phyloP scores from a whole-genome alignment of 2,329 filamentous ascomycete genomes.

The Alternaria infectoria region DNA sequence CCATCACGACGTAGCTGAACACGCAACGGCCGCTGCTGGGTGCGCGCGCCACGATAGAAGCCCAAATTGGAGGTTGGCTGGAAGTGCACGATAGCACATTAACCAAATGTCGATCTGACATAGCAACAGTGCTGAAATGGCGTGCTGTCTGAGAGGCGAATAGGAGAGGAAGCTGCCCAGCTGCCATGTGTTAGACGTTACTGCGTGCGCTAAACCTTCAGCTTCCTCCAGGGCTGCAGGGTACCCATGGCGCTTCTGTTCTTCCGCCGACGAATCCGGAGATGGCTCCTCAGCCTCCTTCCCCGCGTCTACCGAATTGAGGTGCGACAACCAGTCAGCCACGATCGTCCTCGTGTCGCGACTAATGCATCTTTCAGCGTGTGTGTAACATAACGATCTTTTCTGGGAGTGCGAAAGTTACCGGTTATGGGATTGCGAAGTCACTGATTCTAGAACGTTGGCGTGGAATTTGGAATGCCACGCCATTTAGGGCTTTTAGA shows the following conservation, averaged over 20 bases:
- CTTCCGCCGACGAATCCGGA: background rate
- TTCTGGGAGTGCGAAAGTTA: background rate
- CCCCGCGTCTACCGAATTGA: background rate
- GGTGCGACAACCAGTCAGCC: background rate
- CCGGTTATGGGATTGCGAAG: background rate
- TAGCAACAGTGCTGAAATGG: background rate
- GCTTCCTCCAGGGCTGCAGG: background rate
- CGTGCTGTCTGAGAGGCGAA: background rate
- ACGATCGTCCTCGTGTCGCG: background rate
- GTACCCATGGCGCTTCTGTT: background rate
- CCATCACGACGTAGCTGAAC: background rate
- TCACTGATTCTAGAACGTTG: background rate
- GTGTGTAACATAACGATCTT: background rate
- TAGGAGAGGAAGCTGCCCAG: background rate
- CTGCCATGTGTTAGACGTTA: background rate
- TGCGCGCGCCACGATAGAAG: background rate
- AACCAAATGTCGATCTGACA: background rate
- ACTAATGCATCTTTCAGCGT: background rate
- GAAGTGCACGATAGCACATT: background rate
- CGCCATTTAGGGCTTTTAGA: background rate
- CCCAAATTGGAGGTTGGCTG: background rate
- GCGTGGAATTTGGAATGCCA: background rate
- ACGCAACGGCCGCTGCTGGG: background rate
- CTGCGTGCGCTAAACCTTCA: slow-evolving; percentile 4
- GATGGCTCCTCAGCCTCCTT: background rate